Conservation (phyloP, 2,329 filamentous ascomycete species). For the Lojkania enalia region DNA sequence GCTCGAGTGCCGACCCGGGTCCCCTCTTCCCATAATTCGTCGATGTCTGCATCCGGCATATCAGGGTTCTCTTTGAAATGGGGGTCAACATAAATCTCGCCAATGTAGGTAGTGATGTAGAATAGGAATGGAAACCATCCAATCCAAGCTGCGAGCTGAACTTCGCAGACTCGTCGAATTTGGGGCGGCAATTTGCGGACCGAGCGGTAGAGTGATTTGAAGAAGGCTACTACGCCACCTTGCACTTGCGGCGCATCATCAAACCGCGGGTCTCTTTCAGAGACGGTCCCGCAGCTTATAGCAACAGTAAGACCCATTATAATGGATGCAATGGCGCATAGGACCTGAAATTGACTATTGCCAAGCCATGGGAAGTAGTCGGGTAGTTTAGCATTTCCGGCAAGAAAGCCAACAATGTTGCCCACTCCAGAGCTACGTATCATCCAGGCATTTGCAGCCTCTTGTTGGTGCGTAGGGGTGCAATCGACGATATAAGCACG, state of each 20-base stretch:
- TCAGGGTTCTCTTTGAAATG: slow-evolving; percentile 76
- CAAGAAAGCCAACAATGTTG: slow-evolving; percentile 88
- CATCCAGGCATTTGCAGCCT: slow-evolving; percentile 92
- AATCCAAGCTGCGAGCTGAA: slow-evolving; percentile 76
- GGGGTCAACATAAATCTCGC: slow-evolving; percentile 88
- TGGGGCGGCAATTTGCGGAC: slow-evolving; percentile 80
- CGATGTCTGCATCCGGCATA: slow-evolving; percentile 74
- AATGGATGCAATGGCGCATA: slow-evolving; percentile 82
- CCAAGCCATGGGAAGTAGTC: slow-evolving; percentile 77
- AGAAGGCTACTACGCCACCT: slow-evolving; percentile 75
- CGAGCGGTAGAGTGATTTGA: slow-evolving; percentile 74
- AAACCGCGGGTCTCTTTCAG: slow-evolving; percentile 77
- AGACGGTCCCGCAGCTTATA: slow-evolving; percentile 70
- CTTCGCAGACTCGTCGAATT: slow-evolving; percentile 73
- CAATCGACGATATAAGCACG: slow-evolving; percentile 93
- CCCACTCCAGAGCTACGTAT: slow-evolving; percentile 83
- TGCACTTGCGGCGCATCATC: slow-evolving; percentile 65
- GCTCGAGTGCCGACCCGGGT: slow-evolving; percentile 89
- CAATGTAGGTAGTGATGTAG: slow-evolving; percentile 92
- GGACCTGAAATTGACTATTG: slow-evolving; percentile 87
- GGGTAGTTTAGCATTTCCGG: slow-evolving; percentile 81
- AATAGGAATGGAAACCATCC: slow-evolving; percentile 96
- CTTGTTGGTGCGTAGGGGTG: slow-evolving; percentile 89
- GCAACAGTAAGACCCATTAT: slow-evolving; percentile 70
- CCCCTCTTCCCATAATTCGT: slow-evolving; percentile 78